Evolutionary conservation across 345 rosid species (phyloP).

Genomic region (Raphanus raphanistrum): DNA sequence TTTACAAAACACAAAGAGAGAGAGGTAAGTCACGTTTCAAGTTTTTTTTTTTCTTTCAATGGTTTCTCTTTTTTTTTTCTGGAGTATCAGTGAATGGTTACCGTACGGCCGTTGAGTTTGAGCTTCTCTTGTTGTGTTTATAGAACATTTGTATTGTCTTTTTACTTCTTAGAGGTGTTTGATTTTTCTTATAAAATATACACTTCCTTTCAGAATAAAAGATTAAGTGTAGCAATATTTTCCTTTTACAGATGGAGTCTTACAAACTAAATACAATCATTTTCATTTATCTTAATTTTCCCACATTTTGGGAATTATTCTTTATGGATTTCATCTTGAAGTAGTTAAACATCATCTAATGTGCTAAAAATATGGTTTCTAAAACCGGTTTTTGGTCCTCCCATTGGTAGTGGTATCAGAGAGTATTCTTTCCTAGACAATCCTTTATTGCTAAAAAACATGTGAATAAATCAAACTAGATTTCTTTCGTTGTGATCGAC

Average conservation of each 20-base stretch:
- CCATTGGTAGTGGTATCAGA: conserved; percentile 51
- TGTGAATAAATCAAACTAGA: conserved; percentile 64
- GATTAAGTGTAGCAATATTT: neutral
- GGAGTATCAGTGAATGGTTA: conserved; percentile 29
- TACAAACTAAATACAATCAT: too few relatives aligned
- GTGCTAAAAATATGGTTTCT: too few relatives aligned
- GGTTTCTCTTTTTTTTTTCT: conserved; percentile 22
- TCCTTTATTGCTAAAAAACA: conserved; percentile 70
- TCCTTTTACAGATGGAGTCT: neutral
- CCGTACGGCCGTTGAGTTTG: conserved; percentile 20
- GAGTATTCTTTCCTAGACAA: conserved; percentile 83
- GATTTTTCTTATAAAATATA: neutral
- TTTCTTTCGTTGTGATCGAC: neutral
- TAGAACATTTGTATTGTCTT: conserved; percentile 31
- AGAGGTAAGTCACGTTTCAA: neutral
- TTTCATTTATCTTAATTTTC: neutral
- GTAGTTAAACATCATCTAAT: too few relatives aligned
- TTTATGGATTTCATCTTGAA: too few relatives aligned
- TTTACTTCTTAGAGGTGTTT: neutral
- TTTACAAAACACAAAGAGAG: neutral
- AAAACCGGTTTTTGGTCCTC: conserved; percentile 79
- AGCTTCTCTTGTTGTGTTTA: conserved; percentile 34
- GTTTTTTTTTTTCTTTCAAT: conserved; percentile 2
- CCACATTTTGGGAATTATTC: conserved; percentile 79
- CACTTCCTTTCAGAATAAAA: neutral